Evolutionary conservation across 208 protist genomes (phyloP).

Genomic region (Leptomonas pyrrhocoris): DNA sequence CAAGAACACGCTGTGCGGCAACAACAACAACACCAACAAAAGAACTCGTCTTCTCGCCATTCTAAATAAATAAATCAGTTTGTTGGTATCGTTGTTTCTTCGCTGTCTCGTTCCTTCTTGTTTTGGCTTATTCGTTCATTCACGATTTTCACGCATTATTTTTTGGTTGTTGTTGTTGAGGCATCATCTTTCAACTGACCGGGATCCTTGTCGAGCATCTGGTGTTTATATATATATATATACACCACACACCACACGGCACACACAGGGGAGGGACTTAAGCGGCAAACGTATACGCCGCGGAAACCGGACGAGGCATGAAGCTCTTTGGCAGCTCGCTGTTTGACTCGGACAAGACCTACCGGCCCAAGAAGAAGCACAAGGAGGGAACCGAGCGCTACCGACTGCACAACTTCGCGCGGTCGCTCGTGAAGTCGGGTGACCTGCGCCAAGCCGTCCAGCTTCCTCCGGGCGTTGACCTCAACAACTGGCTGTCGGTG

Average conservation of each 20-base stretch:
- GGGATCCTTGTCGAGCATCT: no score
- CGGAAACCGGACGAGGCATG: conserved; percentile 32
- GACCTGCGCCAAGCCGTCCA: conserved; percentile 95
- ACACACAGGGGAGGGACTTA: not conserved
- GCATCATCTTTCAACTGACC: no score
- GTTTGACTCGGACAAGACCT: conserved; percentile 95
- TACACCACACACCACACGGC: not conserved
- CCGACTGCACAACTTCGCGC: conserved; percentile 94
- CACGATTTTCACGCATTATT: not conserved
- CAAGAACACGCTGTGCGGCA: no score
- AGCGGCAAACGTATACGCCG: not conserved
- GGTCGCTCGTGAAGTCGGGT: conserved; percentile 83
- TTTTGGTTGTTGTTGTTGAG: not conserved
- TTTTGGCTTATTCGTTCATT: not conserved
- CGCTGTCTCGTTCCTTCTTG: not conserved
- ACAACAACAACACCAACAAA: no score
- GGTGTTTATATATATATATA: no score
- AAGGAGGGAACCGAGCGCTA: conserved; percentile 95
- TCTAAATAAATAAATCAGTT: no score
- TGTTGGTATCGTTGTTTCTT: no score
- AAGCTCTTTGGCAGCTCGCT: conserved; percentile 74
- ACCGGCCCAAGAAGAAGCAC: conserved; percentile 94
- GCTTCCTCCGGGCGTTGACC: conserved; percentile 95
- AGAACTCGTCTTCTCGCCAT: no score
- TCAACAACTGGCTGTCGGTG: conserved; percentile 98